Evolutionary conservation across 2,329 filamentous ascomycete genomes (phyloP).

Genomic region (Pleoardoris graminearum): DNA sequence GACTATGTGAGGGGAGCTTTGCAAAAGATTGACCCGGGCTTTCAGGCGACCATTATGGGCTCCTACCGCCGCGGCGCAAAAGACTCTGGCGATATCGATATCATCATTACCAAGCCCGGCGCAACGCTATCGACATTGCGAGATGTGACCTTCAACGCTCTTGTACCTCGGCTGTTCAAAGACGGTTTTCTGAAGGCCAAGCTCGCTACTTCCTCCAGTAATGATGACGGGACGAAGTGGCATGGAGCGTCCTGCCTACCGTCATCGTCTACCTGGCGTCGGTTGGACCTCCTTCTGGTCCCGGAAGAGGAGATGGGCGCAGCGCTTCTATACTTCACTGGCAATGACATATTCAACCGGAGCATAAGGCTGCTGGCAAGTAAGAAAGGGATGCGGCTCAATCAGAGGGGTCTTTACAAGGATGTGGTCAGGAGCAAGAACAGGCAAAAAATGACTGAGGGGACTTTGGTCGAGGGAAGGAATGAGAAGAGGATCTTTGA

Average conservation of each 20-base stretch:
- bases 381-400: constrained; percentile 81
- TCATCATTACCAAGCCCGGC: constrained; percentile 73
- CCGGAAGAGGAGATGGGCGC: constrained; percentile 79
- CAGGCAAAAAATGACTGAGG: constrained; percentile 66
- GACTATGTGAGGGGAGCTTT: constrained; percentile 64
- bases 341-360: constrained; percentile 92
- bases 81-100: constrained; percentile 79
- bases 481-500: constrained; percentile 82
- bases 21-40: constrained; percentile 60
- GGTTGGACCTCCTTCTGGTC: constrained; percentile 84
- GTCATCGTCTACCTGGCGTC: constrained; percentile 64
- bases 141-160: constrained; percentile 62
- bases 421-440: constrained; percentile 66
- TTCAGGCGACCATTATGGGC: constrained; percentile 76
- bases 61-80: constrained; percentile 81
- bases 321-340: constrained; percentile 91
- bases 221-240: constrained; percentile 73
- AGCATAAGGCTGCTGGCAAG: constrained; percentile 79
- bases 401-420: constrained; percentile 78
- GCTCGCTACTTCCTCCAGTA: constrained; percentile 62
- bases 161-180: constrained; percentile 65
- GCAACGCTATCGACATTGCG: constrained; percentile 61
- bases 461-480: constrained; percentile 71
- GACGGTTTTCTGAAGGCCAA: constrained; percentile 69
- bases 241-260: constrained; percentile 81